Evolutionary conservation across 257 asterid genomes (phyloP).

Genomic region (Catharanthus roseus): DNA sequence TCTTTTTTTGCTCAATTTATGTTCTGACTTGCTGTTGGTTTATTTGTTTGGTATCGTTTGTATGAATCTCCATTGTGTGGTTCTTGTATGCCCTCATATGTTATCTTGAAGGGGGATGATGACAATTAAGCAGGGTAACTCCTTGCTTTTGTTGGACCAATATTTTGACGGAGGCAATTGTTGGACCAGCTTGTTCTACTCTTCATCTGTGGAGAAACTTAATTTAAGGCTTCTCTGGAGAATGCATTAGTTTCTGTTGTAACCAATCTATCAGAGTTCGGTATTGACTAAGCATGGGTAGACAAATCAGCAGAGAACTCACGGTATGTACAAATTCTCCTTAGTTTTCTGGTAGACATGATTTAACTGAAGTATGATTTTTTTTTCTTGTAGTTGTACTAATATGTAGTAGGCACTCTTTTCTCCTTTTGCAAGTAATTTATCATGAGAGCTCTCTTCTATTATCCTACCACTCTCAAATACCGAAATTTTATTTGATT

Average conservation of each 20-base stretch:
- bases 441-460: conserved; percentile 41
- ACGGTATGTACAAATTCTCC: neutral
- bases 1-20: neutral
- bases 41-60: neutral
- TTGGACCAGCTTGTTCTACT: neutral
- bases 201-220: neutral
- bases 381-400: conserved; percentile 26
- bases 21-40: neutral
- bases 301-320: neutral
- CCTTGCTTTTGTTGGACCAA: too few relatives aligned
- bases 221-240: too few relatives aligned
- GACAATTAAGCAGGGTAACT: neutral
- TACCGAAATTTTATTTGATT: conserved; percentile 36
- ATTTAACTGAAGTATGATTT: neutral
- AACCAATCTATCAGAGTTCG: too few relatives aligned
- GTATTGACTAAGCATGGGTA: neutral
- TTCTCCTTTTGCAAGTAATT: conserved; percentile 36
- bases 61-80: neutral
- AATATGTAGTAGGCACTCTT: conserved; percentile 35
- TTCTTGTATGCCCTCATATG: neutral
- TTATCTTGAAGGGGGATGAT: neutral
- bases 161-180: too few relatives aligned
- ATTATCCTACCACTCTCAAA: conserved; percentile 39
- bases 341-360: neutral
- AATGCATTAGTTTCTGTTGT: too few relatives aligned